Evolutionary conservation across 345 rosid genomes (phyloP), one percentile per base, ranked within the genome.

Genomic region (Odontarrhena argentea): DNA sequence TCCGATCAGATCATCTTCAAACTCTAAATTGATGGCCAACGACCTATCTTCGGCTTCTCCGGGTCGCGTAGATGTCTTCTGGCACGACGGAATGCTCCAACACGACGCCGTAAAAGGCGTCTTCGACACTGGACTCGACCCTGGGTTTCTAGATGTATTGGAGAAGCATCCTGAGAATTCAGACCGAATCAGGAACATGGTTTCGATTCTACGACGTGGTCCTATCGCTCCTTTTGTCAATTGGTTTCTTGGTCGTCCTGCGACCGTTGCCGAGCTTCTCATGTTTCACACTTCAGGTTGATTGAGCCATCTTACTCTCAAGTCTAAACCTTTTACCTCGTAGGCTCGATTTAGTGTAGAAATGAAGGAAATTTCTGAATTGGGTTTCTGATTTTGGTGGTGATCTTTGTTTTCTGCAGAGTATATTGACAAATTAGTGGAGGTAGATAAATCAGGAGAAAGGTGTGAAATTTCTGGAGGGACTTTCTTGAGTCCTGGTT

Each of bases 31-130:
- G 25, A 61, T 58, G 70, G 60, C 65, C 34, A 11, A 65, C 54
- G 61, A 38, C 46, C 42, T 18, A 26, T 18, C 65, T n/a, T 28
- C 76, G 28, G 5, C 61, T 11, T 1, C 60, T 34, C 43, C 75
- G 55, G 15, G 60, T 38, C 26, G 38, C 42, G 77, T 92, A 11
- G 67, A 79, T 38, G 91, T 83, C 34, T 92, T 89, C 76, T 92
- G 98, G 98, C 81, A 89, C 74, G 87, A 92, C 7, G 92, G 90
- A 50, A 93, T 93, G 98, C 85, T 89, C 40, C 60, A 41, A 8
- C 96, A 87, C 69, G 77, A 84, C 64, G 66, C 87, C 11, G 92
- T 94, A 8, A 54, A 30, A 41, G 92, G 98, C 61, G 85, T 86
- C 3, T 87, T 87, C 71, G 90, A 90, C 73, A 61, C 84, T 18